Evolutionary conservation across 2,329 filamentous ascomycete species (phyloP).

Genomic region (Xenoacremonium recifei): DNA sequence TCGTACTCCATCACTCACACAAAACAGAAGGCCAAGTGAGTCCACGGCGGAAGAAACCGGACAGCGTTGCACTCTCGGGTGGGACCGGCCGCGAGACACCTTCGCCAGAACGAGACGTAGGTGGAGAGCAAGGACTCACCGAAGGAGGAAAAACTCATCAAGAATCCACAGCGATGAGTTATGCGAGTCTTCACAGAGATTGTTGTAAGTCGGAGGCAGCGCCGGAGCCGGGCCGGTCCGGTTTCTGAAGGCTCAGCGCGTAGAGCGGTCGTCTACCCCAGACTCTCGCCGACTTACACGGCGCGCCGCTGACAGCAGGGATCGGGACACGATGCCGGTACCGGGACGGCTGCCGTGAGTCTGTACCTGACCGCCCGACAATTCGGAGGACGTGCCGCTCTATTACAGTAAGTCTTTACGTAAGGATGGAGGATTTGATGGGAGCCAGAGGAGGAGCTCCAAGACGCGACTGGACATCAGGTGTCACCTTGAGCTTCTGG

Average conservation of each 20-base stretch:
- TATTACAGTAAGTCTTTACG: background rate
- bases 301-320: conserved; percentile 1
- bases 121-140: too few relatives aligned
- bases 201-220: background rate
- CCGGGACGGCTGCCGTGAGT: conserved; percentile 15
- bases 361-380: conserved; percentile 2
- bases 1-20: too few relatives aligned
- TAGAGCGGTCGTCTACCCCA: background rate
- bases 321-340: conserved; percentile 8
- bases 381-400: background rate
- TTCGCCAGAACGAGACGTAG: too few relatives aligned
- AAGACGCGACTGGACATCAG: background rate
- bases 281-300: background rate
- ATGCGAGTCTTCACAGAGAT: background rate
- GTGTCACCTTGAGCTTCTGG: background rate
- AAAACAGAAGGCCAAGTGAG: background rate
- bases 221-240: background rate
- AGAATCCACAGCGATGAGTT: background rate
- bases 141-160: background rate
- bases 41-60: background rate
- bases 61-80: too few relatives aligned
- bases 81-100: background rate
- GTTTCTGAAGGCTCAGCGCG: background rate
- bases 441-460: background rate
- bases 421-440: background rate